A percentile compares a stretch with the other conserved stretches of the same genome.
These are phyloP conservation scores for Rhizopus microsporus DNA, from an alignment of 371 early-diverging fungal genomes.

Conservation along the genomic window DNA sequence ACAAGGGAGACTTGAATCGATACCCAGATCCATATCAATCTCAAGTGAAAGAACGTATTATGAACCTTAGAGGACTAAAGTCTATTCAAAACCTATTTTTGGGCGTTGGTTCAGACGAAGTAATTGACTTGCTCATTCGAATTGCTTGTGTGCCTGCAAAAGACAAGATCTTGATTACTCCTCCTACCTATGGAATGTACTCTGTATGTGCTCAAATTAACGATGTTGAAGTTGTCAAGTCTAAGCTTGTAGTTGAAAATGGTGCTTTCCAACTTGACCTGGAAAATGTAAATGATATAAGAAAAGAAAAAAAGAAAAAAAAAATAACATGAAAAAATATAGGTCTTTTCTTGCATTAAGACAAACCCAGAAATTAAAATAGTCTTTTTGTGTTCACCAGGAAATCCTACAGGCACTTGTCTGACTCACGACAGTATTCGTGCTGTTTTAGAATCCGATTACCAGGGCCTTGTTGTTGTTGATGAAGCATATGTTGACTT, in stretches of 20 bases:
- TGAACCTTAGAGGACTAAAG: constrained; percentile 67
- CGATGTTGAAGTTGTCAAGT: constrained; percentile 87
- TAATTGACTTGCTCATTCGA: constrained; percentile 89
- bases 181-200: constrained; percentile 99
- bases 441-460: constrained; percentile 65
- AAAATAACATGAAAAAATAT: neutral
- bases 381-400: constrained; percentile 94
- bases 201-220: constrained; percentile 90
- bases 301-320: neutral
- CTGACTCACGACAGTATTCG: constrained; percentile 72
- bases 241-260: constrained; percentile 73
- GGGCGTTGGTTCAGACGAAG: constrained; percentile 97
- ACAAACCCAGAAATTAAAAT: constrained; percentile 82
- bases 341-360: constrained; percentile 64
- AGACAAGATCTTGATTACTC: constrained; percentile 92
- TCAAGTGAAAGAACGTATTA: constrained; percentile 76
- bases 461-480: constrained; percentile 86
- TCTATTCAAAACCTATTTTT: constrained; percentile 79
- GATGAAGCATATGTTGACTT: constrained; percentile 99
- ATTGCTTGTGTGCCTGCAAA: constrained; percentile 89
- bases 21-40: constrained; percentile 96
- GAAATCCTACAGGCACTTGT: constrained; percentile 95
- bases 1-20: constrained; percentile 72
- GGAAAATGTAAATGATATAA: constrained; percentile 59
- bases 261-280: constrained; percentile 83